Base-by-base conservation (phyloP, 768 basidiomycete species). In the Pleurotus giganteus region DNA sequence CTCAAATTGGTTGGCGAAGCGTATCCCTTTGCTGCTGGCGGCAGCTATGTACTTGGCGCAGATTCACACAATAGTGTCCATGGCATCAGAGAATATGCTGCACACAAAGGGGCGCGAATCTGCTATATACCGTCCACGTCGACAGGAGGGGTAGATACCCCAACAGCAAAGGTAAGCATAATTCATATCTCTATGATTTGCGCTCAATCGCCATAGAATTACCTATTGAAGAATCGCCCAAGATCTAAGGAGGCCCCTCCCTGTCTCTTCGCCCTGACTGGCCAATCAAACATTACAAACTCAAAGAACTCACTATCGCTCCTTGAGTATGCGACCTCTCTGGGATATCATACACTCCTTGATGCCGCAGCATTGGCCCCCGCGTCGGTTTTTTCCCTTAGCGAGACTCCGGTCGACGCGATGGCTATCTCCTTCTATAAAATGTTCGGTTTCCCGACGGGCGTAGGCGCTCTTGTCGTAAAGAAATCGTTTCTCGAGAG, bases 41-140 rank as follows among this genome's bases (percentile, higher is more conserved):
- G 84, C 47, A 69, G 68, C 43, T 85, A 84, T 62, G 78, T 93
- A 47, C 82, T 93, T 53, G 81, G 86, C 17, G 76, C 79, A 13
- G 91, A 94, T 68, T 86, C 88, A 5, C 91, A 94, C 66, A 92
- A 91, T 63, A 91, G 88, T 57, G 84, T 92, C 17, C 86, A 92
- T 60, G 90, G 90, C 7, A 87, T 92, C 56, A 79, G 91, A 39
- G 78, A 88, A 69, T 93, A 82, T 62, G 89, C 89, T 0, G 64
- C 65, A 11, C 68, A 71, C 55, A 75, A 76, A 39, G 83, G 85
- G 11, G 82, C 85, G 4, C 65, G 71, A 28, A 79, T 86, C 15
- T 72, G 73, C 39, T 93, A 93, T 65, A 81, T 91, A 44, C 77
- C 79, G 7, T 81, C 86, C 2, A 83, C 82, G 7, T 66, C 75